These are phyloP conservation scores for Euphorbia lathyris DNA, from an alignment of 345 rosid species.

Conservation along the genomic window DNA sequence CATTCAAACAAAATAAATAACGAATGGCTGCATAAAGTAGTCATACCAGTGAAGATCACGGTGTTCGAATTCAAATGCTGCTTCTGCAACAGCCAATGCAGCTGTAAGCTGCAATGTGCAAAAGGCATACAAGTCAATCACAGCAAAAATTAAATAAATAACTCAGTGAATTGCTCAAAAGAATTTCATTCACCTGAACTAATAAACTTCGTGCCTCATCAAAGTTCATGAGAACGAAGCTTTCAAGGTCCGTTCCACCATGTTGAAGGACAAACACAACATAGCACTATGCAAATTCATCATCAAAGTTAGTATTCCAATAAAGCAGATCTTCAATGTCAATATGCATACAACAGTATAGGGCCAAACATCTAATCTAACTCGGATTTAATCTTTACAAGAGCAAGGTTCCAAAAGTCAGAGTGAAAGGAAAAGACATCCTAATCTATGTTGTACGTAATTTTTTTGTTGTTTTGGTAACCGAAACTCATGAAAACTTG, in stretches of 20 bases:
- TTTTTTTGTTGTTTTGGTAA: too few relatives aligned
- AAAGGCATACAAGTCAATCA: constrained; percentile 4
- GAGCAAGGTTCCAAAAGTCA: background rate
- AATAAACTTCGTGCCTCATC: constrained; percentile 81
- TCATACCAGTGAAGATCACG: constrained; percentile 86
- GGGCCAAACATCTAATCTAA: background rate
- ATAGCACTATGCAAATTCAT: constrained; percentile 53
- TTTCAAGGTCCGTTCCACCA: constrained; percentile 96
- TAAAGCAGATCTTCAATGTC: background rate
- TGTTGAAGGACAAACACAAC: constrained; percentile 87
- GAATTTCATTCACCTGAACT: constrained; percentile 54
- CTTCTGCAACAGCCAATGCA: constrained; percentile 92
- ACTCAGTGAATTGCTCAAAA: background rate
- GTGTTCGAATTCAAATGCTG: constrained; percentile 91
- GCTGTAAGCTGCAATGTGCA: constrained; percentile 63
- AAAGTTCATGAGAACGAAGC: constrained; percentile 72
- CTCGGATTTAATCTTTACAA: background rate
- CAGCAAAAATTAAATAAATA: background rate
- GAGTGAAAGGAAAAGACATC: background rate
- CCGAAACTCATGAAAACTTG: too few relatives aligned
- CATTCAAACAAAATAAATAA: constrained; percentile 3
- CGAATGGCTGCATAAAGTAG: constrained; percentile 1
- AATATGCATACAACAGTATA: background rate
- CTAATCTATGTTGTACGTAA: too few relatives aligned
- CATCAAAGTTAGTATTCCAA: constrained; percentile 17